Conservation (phyloP, 495 filamentous ascomycete species). For the Barbatosphaeria neglecta region DNA sequence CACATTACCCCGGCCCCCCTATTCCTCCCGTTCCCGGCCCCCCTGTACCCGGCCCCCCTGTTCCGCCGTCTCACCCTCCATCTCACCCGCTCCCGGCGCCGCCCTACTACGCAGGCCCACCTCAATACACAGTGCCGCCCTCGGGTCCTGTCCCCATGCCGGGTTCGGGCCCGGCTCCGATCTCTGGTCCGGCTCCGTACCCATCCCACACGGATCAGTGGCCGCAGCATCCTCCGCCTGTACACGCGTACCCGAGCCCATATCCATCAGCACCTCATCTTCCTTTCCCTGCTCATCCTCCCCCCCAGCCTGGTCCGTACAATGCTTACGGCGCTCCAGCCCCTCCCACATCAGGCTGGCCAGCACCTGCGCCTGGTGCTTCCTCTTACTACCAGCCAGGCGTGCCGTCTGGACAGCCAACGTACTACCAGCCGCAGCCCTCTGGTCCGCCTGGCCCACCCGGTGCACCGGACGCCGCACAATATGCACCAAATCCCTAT, state of each 20-base stretch:
- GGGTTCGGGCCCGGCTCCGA: not conserved
- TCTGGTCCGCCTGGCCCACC: not conserved
- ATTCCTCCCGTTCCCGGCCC: not conserved
- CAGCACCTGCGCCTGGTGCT: not conserved
- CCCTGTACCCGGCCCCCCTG: not conserved
- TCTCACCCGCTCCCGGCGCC: not conserved
- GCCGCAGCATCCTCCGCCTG: not conserved
- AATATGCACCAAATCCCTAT: not conserved
- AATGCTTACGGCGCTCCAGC: not conserved
- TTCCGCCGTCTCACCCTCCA: not conserved
- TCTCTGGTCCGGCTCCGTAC: not conserved
- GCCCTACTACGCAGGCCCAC: too few species aligned
- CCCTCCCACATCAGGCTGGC: not conserved
- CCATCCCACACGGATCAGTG: not conserved
- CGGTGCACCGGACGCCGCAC: not conserved
- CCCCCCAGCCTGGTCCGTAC: not conserved
- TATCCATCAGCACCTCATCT: not conserved
- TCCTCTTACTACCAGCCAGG: not conserved
- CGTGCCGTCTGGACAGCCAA: not conserved
- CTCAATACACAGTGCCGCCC: too few species aligned
- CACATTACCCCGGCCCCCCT: not conserved
- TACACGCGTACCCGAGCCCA: not conserved
- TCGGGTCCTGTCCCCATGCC: not conserved
- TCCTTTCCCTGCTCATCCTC: too few species aligned
- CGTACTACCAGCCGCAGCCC: not conserved